Conservation (phyloP, 352 stramenopile species). For the Phytopythium sindhum region DNA sequence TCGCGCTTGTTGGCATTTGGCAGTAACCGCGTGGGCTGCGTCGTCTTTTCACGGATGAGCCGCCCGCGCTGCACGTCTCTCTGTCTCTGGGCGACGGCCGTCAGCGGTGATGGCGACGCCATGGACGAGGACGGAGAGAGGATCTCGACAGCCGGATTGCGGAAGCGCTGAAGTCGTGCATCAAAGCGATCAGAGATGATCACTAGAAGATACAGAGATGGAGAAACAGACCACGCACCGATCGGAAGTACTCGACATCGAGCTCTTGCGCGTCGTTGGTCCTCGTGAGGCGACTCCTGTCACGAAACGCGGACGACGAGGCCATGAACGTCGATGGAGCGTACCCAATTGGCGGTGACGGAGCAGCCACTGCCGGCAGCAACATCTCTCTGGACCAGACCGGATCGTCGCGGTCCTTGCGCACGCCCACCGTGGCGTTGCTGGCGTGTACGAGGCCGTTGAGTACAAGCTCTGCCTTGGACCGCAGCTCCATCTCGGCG, state of each 20-base stretch:
- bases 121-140: slow-evolving; percentile 21
- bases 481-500: slow-evolving; percentile 62
- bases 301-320: neutral
- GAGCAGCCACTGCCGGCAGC: slow-evolving; percentile 18
- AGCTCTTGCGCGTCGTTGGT: slow-evolving; percentile 11
- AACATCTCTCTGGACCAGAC: slow-evolving; percentile 4
- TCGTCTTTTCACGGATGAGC: slow-evolving; percentile 63
- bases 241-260: slow-evolving; percentile 45
- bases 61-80: slow-evolving; percentile 22
- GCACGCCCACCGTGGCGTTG: slow-evolving; percentile 1
- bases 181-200: neutral
- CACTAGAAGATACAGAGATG: neutral
- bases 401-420: slow-evolving; percentile 1
- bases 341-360: too few species aligned
- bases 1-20: slow-evolving; percentile 72
- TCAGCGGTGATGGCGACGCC: neutral
- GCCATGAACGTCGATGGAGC: neutral
- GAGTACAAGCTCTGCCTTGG: slow-evolving; percentile 80
- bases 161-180: slow-evolving; percentile 26
- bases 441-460: slow-evolving; percentile 61
- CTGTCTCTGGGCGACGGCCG: slow-evolving; percentile 20
- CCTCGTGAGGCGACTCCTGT: neutral
- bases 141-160: slow-evolving; percentile 32
- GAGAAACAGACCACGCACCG: slow-evolving; percentile 16
- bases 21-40: slow-evolving; percentile 46